A percentile compares a stretch with the other conserved stretches of the same genome.
Conservation (phyloP, 768 basidiomycete species). For the Mycena vitilis region DNA sequence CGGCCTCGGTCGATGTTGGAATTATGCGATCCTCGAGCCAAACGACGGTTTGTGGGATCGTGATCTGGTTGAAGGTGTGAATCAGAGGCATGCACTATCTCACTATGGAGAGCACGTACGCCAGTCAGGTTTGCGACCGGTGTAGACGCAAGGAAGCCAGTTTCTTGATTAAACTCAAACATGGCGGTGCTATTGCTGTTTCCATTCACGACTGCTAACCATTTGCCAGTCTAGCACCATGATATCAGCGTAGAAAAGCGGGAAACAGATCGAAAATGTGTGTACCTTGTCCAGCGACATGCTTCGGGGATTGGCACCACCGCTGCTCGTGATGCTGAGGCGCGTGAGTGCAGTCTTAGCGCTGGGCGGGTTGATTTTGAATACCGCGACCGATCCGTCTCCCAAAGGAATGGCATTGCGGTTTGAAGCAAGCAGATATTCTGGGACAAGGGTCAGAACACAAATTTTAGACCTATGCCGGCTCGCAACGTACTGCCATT, state of each 20-base stretch:
- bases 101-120: background rate
- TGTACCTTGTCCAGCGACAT: constrained; percentile 32
- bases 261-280: background rate
- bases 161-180: constrained; percentile 27
- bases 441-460: background rate
- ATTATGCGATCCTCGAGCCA: constrained; percentile 23
- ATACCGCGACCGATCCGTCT: constrained; percentile 26
- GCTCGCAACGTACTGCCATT: constrained; percentile 24
- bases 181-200: constrained; percentile 31
- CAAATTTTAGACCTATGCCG: background rate
- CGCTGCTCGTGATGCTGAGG: constrained; percentile 30
- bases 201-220: constrained; percentile 28
- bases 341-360: constrained; percentile 28
- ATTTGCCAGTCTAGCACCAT: constrained; percentile 19
- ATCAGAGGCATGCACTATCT: background rate
- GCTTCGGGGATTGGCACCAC: constrained; percentile 28
- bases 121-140: constrained; percentile 31
- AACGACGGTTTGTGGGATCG: constrained; percentile 26
- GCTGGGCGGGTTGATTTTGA: constrained; percentile 27
- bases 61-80: constrained; percentile 7
- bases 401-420: constrained; percentile 20
- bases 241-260: background rate
- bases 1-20: constrained; percentile 20
- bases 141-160: constrained; percentile 17
- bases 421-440: constrained; percentile 26